Conservation (phyloP, 768 basidiomycete species). For the Rhizopogon roseolus region DNA sequence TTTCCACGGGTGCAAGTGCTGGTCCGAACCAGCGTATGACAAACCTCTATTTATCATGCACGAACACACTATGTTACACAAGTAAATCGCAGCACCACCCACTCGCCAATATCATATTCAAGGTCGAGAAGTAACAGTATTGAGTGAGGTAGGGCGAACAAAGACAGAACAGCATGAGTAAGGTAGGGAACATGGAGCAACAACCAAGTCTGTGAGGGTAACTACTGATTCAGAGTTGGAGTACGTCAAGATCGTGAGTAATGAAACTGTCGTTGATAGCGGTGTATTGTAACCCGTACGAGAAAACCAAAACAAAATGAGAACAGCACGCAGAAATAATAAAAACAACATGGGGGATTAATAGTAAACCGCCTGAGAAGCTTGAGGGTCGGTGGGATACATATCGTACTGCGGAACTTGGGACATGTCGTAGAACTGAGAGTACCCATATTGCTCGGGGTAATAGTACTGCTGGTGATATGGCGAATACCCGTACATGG, state of each 20-base stretch:
- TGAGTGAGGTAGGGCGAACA: slow-evolving; percentile 9
- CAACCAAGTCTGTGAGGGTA: slow-evolving; percentile 23
- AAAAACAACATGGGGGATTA: slow-evolving; percentile 25
- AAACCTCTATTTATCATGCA: background rate
- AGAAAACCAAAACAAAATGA: slow-evolving; percentile 10
- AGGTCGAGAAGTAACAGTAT: slow-evolving; percentile 1
- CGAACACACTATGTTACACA: slow-evolving; percentile 14
- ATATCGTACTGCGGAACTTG: slow-evolving; percentile 63
- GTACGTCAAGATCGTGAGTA: slow-evolving; percentile 7
- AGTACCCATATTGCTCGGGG: slow-evolving; percentile 63
- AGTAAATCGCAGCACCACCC: slow-evolving; percentile 3
- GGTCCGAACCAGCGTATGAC: too few species aligned
- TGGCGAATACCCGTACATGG: slow-evolving; percentile 51
- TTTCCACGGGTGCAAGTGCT: background rate
- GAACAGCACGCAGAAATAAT: background rate
- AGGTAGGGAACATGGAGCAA: background rate
- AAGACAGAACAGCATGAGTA: slow-evolving; percentile 22
- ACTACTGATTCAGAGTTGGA: slow-evolving; percentile 3
- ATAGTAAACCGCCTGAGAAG: slow-evolving; percentile 57
- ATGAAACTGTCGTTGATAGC: slow-evolving; percentile 11
- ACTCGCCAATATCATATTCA: slow-evolving; percentile 4
- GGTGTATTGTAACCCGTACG: slow-evolving; percentile 13
- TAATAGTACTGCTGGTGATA: slow-evolving; percentile 66
- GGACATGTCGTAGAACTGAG: slow-evolving; percentile 64
- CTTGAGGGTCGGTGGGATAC: slow-evolving; percentile 50